Percentiles rank a stretch among this genome's conserved stretches.
Evolutionary conservation across 768 basidiomycete species (phyloP).

Genomic region (Podaxis carcinomalis): DNA sequence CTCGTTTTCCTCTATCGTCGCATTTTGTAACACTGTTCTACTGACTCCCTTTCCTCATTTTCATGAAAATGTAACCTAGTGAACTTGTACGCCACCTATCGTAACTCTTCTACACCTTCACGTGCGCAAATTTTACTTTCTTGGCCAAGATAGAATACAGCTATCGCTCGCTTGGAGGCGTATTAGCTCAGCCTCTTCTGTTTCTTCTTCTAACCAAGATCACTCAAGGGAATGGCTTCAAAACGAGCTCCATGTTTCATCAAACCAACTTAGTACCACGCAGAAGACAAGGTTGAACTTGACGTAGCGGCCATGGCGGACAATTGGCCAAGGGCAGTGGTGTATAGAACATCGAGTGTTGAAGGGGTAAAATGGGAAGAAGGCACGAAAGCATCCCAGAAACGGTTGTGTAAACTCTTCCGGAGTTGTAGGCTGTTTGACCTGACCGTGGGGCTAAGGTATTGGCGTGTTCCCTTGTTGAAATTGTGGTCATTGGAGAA

Average conservation of each 20-base stretch:
- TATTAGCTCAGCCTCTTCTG: slow-evolving; percentile 63
- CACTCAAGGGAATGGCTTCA: slow-evolving; percentile 81
- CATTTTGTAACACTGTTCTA: not conserved
- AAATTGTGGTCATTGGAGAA: not conserved
- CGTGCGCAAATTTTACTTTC: not conserved
- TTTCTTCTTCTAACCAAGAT: slow-evolving; percentile 59
- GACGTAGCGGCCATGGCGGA: not conserved
- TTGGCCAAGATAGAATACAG: no score
- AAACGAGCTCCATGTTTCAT: slow-evolving; percentile 82
- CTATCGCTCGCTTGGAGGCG: slow-evolving; percentile 50
- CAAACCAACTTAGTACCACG: slow-evolving; percentile 20
- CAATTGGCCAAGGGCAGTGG: not conserved
- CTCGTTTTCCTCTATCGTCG: not conserved
- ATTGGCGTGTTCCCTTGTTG: not conserved
- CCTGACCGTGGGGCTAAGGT: not conserved
- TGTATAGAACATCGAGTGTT: not conserved
- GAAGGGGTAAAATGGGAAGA: not conserved
- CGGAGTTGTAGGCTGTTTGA: not conserved
- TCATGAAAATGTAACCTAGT: not conserved
- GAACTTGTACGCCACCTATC: not conserved
- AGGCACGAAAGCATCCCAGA: not conserved
- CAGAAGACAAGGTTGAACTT: not conserved
- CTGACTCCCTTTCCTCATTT: not conserved
- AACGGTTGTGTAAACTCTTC: not conserved
- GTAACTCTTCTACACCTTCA: not conserved